These are phyloP conservation scores for Yamadazyma phyllophila DNA, from an alignment of 805 yeast species.

Conservation along the genomic window DNA sequence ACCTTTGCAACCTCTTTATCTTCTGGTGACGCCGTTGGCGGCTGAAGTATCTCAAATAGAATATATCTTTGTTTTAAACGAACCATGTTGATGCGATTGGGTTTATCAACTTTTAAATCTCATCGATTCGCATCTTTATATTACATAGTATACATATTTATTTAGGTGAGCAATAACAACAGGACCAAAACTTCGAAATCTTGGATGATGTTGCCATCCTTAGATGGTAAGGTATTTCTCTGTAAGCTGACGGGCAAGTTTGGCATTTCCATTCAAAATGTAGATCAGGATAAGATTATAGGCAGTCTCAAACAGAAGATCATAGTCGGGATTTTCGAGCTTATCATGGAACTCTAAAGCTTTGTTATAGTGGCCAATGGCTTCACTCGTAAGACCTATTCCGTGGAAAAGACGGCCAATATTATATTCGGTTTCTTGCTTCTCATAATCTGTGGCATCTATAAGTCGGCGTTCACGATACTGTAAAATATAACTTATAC, in stretches of 20 bases:
- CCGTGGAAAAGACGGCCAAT: slow-evolving; percentile 83
- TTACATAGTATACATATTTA: slow-evolving; percentile 1
- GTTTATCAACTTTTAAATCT: background rate
- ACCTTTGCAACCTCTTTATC: background rate
- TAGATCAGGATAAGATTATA: slow-evolving; percentile 79
- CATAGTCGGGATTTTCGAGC: slow-evolving; percentile 47
- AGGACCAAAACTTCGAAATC: too few relatives aligned
- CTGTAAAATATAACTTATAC: slow-evolving; percentile 72
- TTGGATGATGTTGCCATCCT: background rate
- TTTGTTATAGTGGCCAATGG: slow-evolving; percentile 68
- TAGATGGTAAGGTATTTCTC: slow-evolving; percentile 59
- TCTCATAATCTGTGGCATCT: slow-evolving; percentile 44
- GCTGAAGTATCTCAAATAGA: slow-evolving; percentile 74
- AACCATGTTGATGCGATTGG: slow-evolving; percentile 54
- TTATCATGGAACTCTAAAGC: slow-evolving; percentile 49
- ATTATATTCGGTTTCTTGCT: slow-evolving; percentile 79
- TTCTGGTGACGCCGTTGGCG: slow-evolving; percentile 30
- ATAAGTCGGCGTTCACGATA: slow-evolving; percentile 55
- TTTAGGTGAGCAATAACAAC: too few relatives aligned
- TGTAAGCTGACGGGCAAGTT: slow-evolving; percentile 61
- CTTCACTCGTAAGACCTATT: slow-evolving; percentile 72
- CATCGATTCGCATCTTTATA: background rate
- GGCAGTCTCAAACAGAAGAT: slow-evolving; percentile 76
- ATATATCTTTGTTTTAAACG: slow-evolving; percentile 83
- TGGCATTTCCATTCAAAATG: slow-evolving; percentile 68